Conservation (phyloP, 192 early-diverging fungal species). For the Allomyces javanicus region DNA sequence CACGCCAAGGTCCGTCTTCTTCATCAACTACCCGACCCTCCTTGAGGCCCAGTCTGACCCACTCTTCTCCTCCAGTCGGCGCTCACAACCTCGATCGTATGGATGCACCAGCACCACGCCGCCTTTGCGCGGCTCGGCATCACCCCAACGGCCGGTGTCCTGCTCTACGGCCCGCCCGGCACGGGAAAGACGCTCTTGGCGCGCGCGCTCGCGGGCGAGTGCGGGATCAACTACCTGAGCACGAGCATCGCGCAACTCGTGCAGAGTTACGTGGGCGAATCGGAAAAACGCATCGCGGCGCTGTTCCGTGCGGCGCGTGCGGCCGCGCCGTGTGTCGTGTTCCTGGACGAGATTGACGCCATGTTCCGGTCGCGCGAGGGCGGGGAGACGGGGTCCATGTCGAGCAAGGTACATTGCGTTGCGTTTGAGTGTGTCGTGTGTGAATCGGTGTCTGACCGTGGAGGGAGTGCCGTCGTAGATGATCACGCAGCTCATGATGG, state of each 20-base stretch:
- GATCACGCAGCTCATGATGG: slow-evolving; percentile 53
- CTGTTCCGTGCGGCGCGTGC: background rate
- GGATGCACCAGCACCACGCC: slow-evolving; percentile 9
- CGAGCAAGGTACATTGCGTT: background rate
- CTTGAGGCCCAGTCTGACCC: no score
- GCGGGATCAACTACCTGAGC: slow-evolving; percentile 2
- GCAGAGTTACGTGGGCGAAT: background rate
- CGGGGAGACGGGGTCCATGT: background rate
- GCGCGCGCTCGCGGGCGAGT: slow-evolving; percentile 17
- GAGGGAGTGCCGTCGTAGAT: slow-evolving; percentile 12
- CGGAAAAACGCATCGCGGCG: slow-evolving; percentile 4
- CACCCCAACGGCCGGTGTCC: slow-evolving; percentile 36
- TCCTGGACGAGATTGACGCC: slow-evolving; percentile 16
- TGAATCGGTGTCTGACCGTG: background rate
- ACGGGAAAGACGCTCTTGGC: slow-evolving; percentile 59
- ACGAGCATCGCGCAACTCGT: background rate
- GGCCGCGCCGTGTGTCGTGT: slow-evolving; percentile 20
- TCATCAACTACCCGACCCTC: no score
- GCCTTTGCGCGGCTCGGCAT: slow-evolving; percentile 34
- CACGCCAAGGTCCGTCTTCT: no score
- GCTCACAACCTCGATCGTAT: no score
- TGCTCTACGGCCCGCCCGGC: slow-evolving; percentile 49
- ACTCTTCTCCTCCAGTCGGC: no score
- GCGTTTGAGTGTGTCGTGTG: background rate
- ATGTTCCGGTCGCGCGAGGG: background rate